Conservation (phyloP, 2,329 filamentous ascomycete genomes). For the Xylaria arbuscula region DNA sequence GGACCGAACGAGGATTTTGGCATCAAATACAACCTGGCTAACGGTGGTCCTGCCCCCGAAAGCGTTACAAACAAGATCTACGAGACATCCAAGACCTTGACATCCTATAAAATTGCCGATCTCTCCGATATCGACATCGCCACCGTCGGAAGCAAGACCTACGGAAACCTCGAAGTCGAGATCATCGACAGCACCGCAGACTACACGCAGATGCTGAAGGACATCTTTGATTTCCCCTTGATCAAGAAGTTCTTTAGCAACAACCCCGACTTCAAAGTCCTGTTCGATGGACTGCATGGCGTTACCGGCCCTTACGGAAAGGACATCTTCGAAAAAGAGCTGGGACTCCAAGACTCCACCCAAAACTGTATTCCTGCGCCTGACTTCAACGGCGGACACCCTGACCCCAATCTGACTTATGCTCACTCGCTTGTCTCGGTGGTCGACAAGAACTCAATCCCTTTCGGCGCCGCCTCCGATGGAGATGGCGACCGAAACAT, state of each 20-base stretch:
- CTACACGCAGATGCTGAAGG: slow-evolving; percentile 95
- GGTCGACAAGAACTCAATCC: slow-evolving; percentile 90
- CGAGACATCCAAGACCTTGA: slow-evolving; percentile 88
- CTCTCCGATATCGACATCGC: slow-evolving; percentile 88
- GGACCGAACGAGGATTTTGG: slow-evolving; percentile 95
- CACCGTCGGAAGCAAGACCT: slow-evolving; percentile 84
- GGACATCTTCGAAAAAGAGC: slow-evolving; percentile 93
- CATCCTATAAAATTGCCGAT: slow-evolving; percentile 90
- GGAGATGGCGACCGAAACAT: slow-evolving; percentile 99
- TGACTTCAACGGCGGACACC: slow-evolving; percentile 97
- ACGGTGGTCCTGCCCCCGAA: slow-evolving; percentile 95
- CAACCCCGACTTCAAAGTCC: slow-evolving; percentile 93
- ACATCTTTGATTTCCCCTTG: slow-evolving; percentile 96
- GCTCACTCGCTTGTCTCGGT: slow-evolving; percentile 93
- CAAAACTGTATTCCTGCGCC: slow-evolving; percentile 94
- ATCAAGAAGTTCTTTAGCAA: slow-evolving; percentile 93
- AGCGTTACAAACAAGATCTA: slow-evolving; percentile 98
- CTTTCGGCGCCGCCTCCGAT: slow-evolving; percentile 96
- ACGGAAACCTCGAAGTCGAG: slow-evolving; percentile 91
- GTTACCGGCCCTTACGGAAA: slow-evolving; percentile 96
- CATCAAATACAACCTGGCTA: slow-evolving; percentile 99
- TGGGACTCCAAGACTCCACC: slow-evolving; percentile 80
- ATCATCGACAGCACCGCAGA: slow-evolving; percentile 92
- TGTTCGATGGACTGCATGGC: slow-evolving; percentile 94
- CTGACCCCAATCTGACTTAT: slow-evolving; percentile 97